Percentiles rank a stretch among this genome's conserved stretches.
These are phyloP conservation scores for Neurospora sp. DNA, from an alignment of 2,329 filamentous ascomycete species.

Conservation along the genomic window DNA sequence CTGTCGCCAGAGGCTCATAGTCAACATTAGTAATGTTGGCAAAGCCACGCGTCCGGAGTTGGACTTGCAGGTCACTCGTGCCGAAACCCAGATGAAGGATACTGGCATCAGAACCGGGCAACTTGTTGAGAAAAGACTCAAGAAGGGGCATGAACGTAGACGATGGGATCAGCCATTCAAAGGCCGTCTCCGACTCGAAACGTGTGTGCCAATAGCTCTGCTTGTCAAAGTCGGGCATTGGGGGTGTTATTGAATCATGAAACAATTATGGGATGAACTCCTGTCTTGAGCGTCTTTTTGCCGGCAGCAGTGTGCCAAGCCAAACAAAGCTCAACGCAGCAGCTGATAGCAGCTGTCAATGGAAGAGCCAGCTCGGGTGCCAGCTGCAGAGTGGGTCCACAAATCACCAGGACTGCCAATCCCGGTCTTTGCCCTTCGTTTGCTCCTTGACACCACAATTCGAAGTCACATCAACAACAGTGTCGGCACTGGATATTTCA, in stretches of 20 bases:
- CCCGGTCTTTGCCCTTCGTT: neutral
- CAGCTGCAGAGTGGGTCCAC: neutral
- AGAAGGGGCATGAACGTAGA: conserved; percentile 30
- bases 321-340: neutral
- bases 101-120: conserved; percentile 18
- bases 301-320: neutral
- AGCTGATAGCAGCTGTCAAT: neutral
- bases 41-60: conserved; percentile 33
- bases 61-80: conserved; percentile 40
- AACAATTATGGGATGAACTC: neutral
- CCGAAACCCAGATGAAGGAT: conserved; percentile 40
- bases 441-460: neutral
- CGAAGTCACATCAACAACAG: neutral
- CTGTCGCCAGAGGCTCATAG: conserved; percentile 38
- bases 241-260: neutral
- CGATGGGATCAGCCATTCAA: conserved; percentile 39
- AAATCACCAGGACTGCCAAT: neutral
- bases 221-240: conserved; percentile 33
- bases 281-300: neutral
- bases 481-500: neutral
- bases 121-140: conserved; percentile 25
- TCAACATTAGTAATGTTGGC: conserved; percentile 37
- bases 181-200: conserved; percentile 33
- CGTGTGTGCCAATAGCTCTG: conserved; percentile 40
- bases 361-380: neutral